These are phyloP conservation scores for Alternaria brassicae DNA, from an alignment of 2,329 filamentous ascomycete species.

Conservation along the genomic window DNA sequence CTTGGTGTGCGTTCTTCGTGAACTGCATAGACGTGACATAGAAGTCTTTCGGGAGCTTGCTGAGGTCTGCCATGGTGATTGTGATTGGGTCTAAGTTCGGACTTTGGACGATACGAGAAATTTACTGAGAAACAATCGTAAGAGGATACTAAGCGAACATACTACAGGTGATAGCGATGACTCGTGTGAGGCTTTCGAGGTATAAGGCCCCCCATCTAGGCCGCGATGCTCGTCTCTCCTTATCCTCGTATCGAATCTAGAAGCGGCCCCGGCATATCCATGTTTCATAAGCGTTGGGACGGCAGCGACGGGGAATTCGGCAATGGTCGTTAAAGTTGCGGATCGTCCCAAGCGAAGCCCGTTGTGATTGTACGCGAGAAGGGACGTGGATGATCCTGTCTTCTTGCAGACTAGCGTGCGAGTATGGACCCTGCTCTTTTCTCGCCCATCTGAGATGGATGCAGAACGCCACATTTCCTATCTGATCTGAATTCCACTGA, in stretches of 20 bases:
- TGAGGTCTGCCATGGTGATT: conserved; percentile 14
- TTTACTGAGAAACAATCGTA: neutral
- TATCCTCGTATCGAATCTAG: neutral
- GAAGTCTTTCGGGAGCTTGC: conserved; percentile 21
- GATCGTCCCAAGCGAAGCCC: conserved; percentile 2
- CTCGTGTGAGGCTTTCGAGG: neutral
- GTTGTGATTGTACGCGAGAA: neutral
- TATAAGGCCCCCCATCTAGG: neutral
- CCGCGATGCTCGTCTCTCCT: neutral
- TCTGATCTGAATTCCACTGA: neutral
- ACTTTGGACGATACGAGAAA: neutral
- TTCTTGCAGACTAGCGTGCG: neutral
- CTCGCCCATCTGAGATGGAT: neutral
- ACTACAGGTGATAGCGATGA: neutral
- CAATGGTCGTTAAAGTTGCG: conserved; percentile 1
- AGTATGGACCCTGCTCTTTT: neutral
- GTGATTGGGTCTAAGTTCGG: neutral
- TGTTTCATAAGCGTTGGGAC: neutral
- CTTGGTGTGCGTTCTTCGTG: conserved; percentile 34
- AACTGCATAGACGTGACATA: conserved; percentile 23
- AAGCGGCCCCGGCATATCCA: neutral
- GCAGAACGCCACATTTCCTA: neutral
- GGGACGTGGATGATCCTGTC: neutral
- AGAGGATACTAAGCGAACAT: neutral
- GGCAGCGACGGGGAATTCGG: neutral